Evolutionary conservation across 257 asterid species (phyloP), one percentile per base, ranked within the genome.

Genomic region (Solanum pinnatisectum): DNA sequence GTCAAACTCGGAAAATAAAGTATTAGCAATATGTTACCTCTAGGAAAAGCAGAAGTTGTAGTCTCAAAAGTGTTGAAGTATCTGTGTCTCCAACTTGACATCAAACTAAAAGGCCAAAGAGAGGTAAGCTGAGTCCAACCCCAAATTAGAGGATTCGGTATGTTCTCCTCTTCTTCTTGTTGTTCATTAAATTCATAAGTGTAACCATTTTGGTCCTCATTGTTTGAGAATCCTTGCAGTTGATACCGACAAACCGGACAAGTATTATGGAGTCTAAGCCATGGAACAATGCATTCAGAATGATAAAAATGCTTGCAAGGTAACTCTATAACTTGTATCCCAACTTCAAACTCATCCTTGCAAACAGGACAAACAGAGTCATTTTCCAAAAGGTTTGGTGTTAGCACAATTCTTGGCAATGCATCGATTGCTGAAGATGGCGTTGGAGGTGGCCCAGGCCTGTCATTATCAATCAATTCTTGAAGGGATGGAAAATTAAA

Each of bases 271-370:
- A 94, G 82, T 23, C 87, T 90, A 84, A 97, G 91, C 99, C 99
- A 97, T 0, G 99, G 99, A 8, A 95, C 40, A 35, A 97, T 94
- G 74, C 99, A 96, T 6, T 94, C 93, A 0, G 92, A 88, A 87
- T 96, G 99, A 25, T 97, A 97, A 65, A 94, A 92, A 89, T 97
- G 99, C 65, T 89, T 93, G 94, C 99, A 97, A 0, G 98, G 98
- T 10, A 97, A 95, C 91, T 96, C 95, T 74, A 71, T 93, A 67
- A 88, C 99, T 85, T 83, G 71, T 52, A 2, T 91, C 85, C 98
- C 97, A 4, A 93, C 90, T 90, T 92, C 94, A 42, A 97, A 96
- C 65, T 97, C 99, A 40, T 97, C 98, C 87, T 94, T 96, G 86
- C 99, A 97, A 33, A 97, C 94, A 3, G 99, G 95, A 73, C 99